Evolutionary conservation across 306 rosid species (phyloP).

Genomic region (Rubus idaeus): DNA sequence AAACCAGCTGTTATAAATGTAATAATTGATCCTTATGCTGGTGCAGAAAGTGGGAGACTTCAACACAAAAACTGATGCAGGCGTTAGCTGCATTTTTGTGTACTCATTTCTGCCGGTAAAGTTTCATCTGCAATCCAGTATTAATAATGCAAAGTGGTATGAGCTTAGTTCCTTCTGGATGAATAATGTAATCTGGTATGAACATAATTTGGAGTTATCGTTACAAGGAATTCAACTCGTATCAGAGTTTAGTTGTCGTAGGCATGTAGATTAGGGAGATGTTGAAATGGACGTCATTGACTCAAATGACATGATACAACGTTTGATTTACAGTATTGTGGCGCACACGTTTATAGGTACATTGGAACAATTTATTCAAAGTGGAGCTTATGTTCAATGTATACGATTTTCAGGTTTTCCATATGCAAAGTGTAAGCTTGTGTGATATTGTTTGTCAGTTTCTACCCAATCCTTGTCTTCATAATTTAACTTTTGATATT

Average conservation of each 20-base stretch:
- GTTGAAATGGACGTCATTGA: background rate
- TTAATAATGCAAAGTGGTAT: constrained; percentile 1
- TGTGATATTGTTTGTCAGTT: too few relatives aligned
- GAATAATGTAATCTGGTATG: background rate
- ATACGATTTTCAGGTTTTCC: too few relatives aligned
- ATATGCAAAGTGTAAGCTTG: too few relatives aligned
- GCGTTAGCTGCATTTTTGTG: background rate
- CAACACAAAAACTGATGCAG: constrained; percentile 81
- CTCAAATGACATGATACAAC: too few relatives aligned
- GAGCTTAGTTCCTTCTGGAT: background rate
- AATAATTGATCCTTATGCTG: constrained; percentile 83
- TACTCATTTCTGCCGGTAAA: background rate
- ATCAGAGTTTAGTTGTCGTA: background rate
- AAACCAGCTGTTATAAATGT: constrained; percentile 85
- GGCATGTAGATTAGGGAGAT: background rate
- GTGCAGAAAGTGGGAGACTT: constrained; percentile 92
- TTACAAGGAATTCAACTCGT: background rate
- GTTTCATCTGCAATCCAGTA: background rate
- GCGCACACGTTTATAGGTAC: too few relatives aligned
- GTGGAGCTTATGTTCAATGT: too few relatives aligned
- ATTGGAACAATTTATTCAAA: too few relatives aligned
- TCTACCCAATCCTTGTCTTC: too few relatives aligned
- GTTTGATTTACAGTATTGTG: background rate
- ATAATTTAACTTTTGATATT: too few relatives aligned
- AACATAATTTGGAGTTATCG: background rate